Conservation (phyloP, 2,329 filamentous ascomycete genomes). For the Beauveria brongniartii region DNA sequence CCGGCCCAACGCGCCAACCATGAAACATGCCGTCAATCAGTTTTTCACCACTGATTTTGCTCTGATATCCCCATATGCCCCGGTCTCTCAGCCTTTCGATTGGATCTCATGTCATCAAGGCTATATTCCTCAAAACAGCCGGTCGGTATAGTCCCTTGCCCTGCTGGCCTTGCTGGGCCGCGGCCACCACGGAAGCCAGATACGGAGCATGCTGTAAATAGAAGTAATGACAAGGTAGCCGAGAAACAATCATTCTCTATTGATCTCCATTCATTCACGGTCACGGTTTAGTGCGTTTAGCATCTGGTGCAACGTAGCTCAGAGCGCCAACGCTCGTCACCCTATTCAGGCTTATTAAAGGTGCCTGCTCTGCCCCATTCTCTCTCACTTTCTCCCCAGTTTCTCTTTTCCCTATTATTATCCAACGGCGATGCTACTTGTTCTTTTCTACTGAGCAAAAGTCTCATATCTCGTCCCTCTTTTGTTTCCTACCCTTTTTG, state of each 20-base stretch:
- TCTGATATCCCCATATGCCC: neutral
- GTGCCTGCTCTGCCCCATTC: slow-evolving; percentile 2
- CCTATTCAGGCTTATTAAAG: slow-evolving; percentile 7
- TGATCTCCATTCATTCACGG: neutral
- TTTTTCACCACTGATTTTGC: slow-evolving; percentile 5
- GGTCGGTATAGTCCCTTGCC: neutral
- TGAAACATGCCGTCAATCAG: slow-evolving; percentile 17
- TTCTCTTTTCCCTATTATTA: neutral
- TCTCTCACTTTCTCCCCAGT: slow-evolving; percentile 3
- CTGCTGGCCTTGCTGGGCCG: neutral
- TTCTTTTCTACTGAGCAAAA: neutral
- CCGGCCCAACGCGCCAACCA: slow-evolving; percentile 18
- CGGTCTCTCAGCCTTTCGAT: neutral
- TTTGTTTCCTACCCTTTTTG: neutral
- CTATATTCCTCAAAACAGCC: neutral
- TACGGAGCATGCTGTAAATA: neutral
- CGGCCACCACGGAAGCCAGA: neutral
- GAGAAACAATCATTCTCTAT: neutral
- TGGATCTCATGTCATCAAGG: neutral
- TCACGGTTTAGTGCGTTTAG: neutral
- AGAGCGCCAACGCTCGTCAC: neutral
- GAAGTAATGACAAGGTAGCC: neutral
- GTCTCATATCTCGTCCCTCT: slow-evolving; percentile 12
- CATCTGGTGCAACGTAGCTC: neutral
- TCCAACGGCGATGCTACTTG: neutral